Conservation (phyloP, 2,329 filamentous ascomycete genomes). For the Stachybotrys elegans region DNA sequence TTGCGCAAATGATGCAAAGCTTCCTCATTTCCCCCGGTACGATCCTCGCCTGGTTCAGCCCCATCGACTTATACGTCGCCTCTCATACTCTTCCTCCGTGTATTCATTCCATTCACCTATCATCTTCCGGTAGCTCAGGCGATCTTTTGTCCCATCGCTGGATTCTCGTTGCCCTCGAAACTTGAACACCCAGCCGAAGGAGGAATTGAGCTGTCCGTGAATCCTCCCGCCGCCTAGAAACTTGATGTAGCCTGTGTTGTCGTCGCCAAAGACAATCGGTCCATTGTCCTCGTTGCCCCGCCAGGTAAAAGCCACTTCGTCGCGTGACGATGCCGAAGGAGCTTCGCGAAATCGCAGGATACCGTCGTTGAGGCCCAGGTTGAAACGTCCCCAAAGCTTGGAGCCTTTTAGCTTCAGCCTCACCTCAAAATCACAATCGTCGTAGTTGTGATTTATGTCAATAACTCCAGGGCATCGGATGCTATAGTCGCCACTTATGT, state of each 20-base stretch:
- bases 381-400: constrained; percentile 41
- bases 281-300: constrained; percentile 27
- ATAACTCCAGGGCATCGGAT: no score
- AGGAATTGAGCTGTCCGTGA: constrained; percentile 22
- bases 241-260: constrained; percentile 23
- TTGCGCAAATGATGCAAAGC: no score
- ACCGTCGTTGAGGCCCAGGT: constrained; percentile 34
- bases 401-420: constrained; percentile 32
- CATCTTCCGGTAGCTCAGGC: constrained; percentile 17
- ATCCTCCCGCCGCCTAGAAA: constrained; percentile 33
- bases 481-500: constrained; percentile 40
- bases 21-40: no score
- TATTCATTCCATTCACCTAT: constrained; percentile 23
- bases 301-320: constrained; percentile 26
- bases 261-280: constrained; percentile 18
- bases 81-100: constrained; percentile 22
- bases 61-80: no score
- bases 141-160: constrained; percentile 23
- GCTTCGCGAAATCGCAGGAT: constrained; percentile 34
- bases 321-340: constrained; percentile 24
- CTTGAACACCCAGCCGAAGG: constrained; percentile 17
- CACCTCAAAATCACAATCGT: constrained; percentile 22
- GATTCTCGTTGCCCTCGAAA: constrained; percentile 20
- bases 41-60: no score
- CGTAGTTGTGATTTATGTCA: no score